These are phyloP conservation scores for Cephalotrichum gorgonifer DNA, from an alignment of 2,329 filamentous ascomycete species.

Conservation along the genomic window DNA sequence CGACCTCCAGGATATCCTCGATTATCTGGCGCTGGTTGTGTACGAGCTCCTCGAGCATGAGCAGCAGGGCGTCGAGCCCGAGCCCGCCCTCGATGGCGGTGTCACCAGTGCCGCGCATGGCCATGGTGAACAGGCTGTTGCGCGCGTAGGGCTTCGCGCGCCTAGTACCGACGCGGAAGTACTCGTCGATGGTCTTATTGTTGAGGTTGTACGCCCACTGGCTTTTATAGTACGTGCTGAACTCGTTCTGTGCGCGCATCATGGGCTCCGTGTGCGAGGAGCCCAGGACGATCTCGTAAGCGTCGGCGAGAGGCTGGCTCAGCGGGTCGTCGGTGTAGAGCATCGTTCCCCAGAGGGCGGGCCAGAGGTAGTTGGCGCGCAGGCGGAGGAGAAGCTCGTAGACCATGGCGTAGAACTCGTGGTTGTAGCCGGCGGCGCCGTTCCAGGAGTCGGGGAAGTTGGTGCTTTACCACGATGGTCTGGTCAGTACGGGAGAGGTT, in stretches of 20 bases:
- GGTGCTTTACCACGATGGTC: too few relatives aligned
- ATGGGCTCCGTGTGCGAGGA: conserved; percentile 67
- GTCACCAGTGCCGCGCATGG: conserved; percentile 62
- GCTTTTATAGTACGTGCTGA: conserved; percentile 41
- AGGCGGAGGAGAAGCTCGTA: conserved; percentile 63
- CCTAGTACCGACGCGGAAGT: conserved; percentile 56
- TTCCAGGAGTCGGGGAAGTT: conserved; percentile 25
- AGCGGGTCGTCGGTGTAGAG: conserved; percentile 61
- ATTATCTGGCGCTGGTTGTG: conserved; percentile 49
- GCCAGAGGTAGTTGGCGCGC: conserved; percentile 68
- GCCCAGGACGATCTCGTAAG: conserved; percentile 64
- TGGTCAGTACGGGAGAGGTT: too few relatives aligned
- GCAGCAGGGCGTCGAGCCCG: conserved; percentile 44
- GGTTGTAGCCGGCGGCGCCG: conserved; percentile 36
- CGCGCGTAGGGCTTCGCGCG: conserved; percentile 56
- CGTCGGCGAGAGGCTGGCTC: conserved; percentile 60
- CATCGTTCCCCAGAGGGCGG: conserved; percentile 60
- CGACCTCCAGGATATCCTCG: conserved; percentile 39
- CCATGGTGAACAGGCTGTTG: conserved; percentile 54
- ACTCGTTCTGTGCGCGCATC: conserved; percentile 50
- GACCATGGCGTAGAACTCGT: conserved; percentile 57
- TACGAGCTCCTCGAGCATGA: conserved; percentile 50
- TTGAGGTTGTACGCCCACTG: conserved; percentile 62
- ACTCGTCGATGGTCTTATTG: conserved; percentile 56
- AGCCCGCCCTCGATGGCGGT: conserved; percentile 42